Evolutionary conservation across 1,284 basidiomycete species (phyloP).

Genomic region (Heliocybe sulcata): DNA sequence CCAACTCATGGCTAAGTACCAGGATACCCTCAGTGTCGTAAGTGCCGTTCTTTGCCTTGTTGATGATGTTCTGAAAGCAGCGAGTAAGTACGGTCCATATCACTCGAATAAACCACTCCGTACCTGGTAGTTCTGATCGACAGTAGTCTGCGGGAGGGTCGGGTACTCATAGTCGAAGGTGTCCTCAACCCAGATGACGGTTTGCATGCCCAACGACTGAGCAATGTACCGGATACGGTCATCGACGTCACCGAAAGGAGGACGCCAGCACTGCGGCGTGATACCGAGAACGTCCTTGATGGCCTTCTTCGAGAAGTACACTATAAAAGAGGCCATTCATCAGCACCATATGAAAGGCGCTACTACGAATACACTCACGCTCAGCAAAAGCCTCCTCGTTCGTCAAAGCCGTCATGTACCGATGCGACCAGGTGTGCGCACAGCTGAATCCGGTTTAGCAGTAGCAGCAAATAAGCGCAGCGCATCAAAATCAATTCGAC

Average conservation of each 20-base stretch:
- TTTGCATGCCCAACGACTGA: conserved; percentile 1
- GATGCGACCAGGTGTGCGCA: conserved; percentile 47
- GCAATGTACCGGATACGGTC: conserved; percentile 1
- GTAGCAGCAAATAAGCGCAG: neutral
- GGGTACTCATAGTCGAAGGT: neutral
- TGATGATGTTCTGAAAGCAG: conserved; percentile 23
- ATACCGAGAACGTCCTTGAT: conserved; percentile 51
- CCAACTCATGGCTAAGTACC: neutral
- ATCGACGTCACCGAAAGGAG: conserved; percentile 57
- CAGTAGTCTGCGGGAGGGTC: neutral
- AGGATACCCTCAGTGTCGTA: conserved; percentile 27
- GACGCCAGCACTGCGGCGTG: conserved; percentile 68
- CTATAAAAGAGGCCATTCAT: neutral
- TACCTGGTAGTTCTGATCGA: conserved; percentile 2
- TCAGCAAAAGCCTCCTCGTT: conserved; percentile 77
- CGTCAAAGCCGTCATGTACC: conserved; percentile 62
- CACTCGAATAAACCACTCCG: no score
- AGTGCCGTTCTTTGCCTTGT: conserved; percentile 27
- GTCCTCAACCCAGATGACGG: conserved; percentile 3
- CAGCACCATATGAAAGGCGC: neutral
- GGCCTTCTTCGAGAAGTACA: conserved; percentile 18
- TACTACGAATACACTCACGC: conserved; percentile 24
- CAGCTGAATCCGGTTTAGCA: neutral
- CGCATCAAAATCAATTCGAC: no score
- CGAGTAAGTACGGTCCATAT: neutral